Evolutionary conservation across 2,329 filamentous ascomycete species (phyloP).

Genomic region (Botrytis elliptica): DNA sequence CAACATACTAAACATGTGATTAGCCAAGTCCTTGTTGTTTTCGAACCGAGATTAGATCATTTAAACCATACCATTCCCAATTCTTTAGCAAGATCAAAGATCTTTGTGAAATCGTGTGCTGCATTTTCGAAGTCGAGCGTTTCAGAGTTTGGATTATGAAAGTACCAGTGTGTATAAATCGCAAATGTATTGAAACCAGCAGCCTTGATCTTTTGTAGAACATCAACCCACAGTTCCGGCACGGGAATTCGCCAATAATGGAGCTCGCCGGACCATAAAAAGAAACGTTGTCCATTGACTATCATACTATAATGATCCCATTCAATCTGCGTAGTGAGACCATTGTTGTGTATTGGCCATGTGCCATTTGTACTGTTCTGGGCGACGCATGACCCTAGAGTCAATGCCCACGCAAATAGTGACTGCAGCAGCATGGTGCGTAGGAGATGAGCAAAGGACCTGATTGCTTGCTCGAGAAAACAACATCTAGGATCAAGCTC

Average conservation of each 20-base stretch:
- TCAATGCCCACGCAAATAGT: conserved; percentile 6
- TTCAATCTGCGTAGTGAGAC: conserved; percentile 18
- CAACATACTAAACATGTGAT: conserved; percentile 43
- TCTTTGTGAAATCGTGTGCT: conserved; percentile 57
- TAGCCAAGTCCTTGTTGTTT: neutral
- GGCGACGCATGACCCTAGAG: conserved; percentile 16
- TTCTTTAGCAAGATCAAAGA: conserved; percentile 70
- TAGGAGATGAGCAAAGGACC: neutral
- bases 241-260: conserved; percentile 59
- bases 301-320: conserved; percentile 21
- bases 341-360: conserved; percentile 20
- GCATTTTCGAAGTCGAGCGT: conserved; percentile 65
- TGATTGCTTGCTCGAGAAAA: neutral
- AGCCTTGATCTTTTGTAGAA: conserved; percentile 81
- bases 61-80: conserved; percentile 62
- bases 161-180: conserved; percentile 75
- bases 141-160: conserved; percentile 59
- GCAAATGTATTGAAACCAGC: conserved; percentile 72
- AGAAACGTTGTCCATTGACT: conserved; percentile 18
- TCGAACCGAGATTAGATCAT: neutral
- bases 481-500: neutral
- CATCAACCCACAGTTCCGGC: conserved; percentile 62
- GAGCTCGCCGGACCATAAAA: conserved; percentile 37
- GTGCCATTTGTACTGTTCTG: conserved; percentile 9
- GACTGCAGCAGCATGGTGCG: conserved; percentile 12